phyloP scores from a whole-genome alignment of 768 basidiomycete species.

The Hygrophorus pudorinus region DNA sequence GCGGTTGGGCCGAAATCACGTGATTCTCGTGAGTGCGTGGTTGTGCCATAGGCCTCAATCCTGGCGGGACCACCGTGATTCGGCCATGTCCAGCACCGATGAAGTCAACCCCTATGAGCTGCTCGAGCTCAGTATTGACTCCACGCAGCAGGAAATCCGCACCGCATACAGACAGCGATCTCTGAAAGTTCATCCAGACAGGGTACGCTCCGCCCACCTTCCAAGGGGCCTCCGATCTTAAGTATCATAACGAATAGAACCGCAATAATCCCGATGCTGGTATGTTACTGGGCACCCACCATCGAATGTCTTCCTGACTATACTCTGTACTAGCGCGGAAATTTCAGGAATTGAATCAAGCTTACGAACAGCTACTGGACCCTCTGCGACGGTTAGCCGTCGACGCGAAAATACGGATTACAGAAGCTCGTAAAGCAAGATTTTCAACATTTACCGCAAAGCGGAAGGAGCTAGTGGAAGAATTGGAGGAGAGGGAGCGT shows the following conservation, averaged over 20 bases:
- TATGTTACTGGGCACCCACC: slow-evolving; percentile 14
- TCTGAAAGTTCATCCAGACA: slow-evolving; percentile 81
- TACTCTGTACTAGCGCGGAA: slow-evolving; percentile 44
- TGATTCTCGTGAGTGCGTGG: too few relatives aligned
- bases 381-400: slow-evolving; percentile 69
- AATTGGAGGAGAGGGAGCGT: slow-evolving; percentile 70
- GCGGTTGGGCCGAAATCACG: too few relatives aligned
- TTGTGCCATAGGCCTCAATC: too few relatives aligned
- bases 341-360: slow-evolving; percentile 77
- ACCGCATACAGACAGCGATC: slow-evolving; percentile 74
- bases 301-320: slow-evolving; percentile 1
- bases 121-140: slow-evolving; percentile 47
- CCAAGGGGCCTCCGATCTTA: background rate
- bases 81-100: slow-evolving; percentile 24
- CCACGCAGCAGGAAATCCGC: slow-evolving; percentile 69
- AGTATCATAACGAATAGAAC: slow-evolving; percentile 36
- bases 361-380: slow-evolving; percentile 74
- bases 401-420: slow-evolving; percentile 68
- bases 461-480: slow-evolving; percentile 63
- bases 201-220: slow-evolving; percentile 36
- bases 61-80: too few relatives aligned
- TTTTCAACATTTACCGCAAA: slow-evolving; percentile 63
- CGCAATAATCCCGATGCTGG: slow-evolving; percentile 75
- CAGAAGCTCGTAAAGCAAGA: slow-evolving; percentile 59
- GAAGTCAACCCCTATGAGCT: slow-evolving; percentile 70